A percentile compares a stretch with the other conserved stretches of the same genome.
phyloP scores from a whole-genome alignment of 805 yeast genomes.

The Yamadazyma tumulicola region DNA sequence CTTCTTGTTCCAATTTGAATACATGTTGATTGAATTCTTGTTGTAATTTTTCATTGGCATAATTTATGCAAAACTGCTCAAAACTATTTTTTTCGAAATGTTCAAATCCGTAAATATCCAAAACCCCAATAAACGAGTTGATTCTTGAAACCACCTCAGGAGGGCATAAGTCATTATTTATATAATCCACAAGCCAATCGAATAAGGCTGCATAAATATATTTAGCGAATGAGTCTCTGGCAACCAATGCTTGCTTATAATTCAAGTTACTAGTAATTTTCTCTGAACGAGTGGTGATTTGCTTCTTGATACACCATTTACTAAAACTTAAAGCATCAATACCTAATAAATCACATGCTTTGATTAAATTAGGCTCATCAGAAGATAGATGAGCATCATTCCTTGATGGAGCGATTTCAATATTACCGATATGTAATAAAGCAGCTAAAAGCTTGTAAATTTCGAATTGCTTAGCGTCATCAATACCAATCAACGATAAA shows the following conservation, averaged over 20 bases:
- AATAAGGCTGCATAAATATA: constrained; percentile 88
- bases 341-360: constrained; percentile 82
- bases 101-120: constrained; percentile 97
- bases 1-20: constrained; percentile 95
- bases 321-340: constrained; percentile 70
- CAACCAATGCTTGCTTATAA: constrained; percentile 80
- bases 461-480: constrained; percentile 51
- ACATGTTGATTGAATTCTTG: constrained; percentile 98
- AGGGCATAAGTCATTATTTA: constrained; percentile 79
- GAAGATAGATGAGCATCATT: constrained; percentile 76
- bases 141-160: constrained; percentile 59
- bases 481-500: constrained; percentile 72
- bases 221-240: constrained; percentile 96
- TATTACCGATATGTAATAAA: constrained; percentile 88
- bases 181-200: constrained; percentile 89
- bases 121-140: constrained; percentile 84
- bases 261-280: constrained; percentile 82
- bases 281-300: constrained; percentile 87
- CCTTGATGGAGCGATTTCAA: constrained; percentile 79
- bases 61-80: constrained; percentile 96
- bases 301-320: constrained; percentile 91
- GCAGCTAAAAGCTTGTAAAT: constrained; percentile 84
- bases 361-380: constrained; percentile 81
- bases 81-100: constrained; percentile 92
- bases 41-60: constrained; percentile 94